Evolutionary conservation across 768 basidiomycete genomes (phyloP).

Genomic region (Tremella mesenterica): DNA sequence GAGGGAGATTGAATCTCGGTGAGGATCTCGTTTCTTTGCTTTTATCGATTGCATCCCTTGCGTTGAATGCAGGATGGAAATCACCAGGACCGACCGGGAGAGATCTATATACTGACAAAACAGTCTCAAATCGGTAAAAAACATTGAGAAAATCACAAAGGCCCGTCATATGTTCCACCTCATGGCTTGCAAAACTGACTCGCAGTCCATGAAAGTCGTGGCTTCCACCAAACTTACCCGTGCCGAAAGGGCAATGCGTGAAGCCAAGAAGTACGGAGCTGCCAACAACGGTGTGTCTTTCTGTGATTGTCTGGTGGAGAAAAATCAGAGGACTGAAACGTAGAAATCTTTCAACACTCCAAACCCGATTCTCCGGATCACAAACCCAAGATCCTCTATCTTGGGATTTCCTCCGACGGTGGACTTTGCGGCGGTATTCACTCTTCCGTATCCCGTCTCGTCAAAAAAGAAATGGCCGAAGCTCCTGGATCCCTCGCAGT

Average conservation of each 20-base stretch:
- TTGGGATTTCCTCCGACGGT: constrained; percentile 95
- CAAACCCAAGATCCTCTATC: constrained; percentile 62
- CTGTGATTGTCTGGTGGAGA: no score
- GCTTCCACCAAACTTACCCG: constrained; percentile 93
- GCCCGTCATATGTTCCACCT: constrained; percentile 48
- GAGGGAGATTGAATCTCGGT: constrained; percentile 87
- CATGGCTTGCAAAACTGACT: neutral
- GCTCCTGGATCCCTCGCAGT: constrained; percentile 62
- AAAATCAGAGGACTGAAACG: no score
- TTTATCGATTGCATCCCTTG: no score
- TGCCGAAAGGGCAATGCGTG: constrained; percentile 85
- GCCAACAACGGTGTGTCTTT: constrained; percentile 48
- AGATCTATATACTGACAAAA: constrained; percentile 19
- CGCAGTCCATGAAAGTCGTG: constrained; percentile 97
- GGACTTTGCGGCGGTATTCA: constrained; percentile 99
- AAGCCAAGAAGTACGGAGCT: constrained; percentile 82
- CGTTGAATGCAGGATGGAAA: neutral
- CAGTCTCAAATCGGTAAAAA: constrained; percentile 70
- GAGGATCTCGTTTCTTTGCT: constrained; percentile 9
- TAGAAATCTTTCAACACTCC: constrained; percentile 82
- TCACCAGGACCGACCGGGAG: neutral
- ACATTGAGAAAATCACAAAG: constrained; percentile 99
- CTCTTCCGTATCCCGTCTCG: constrained; percentile 86
- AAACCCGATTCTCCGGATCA: constrained; percentile 50
- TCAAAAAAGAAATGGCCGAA: constrained; percentile 58